Evolutionary conservation across 116 monocot species (phyloP), one percentile per base, ranked within the genome.

Genomic region (Phalaenopsis hybrid): DNA sequence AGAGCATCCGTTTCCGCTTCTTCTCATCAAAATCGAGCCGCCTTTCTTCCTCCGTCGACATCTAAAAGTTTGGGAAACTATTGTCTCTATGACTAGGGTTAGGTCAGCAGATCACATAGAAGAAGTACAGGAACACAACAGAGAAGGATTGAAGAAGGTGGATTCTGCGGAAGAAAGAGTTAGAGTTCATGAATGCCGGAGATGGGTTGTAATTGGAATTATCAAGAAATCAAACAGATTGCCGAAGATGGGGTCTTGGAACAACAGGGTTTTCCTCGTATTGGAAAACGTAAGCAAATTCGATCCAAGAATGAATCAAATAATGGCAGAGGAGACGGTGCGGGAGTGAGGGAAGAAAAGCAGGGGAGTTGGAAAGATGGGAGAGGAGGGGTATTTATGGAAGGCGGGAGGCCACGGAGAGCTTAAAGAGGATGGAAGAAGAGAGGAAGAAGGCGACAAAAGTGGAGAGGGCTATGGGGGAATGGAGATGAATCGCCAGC

Each of bases 141-240:
- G 91, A 91, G 88, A 85, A 87, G 31, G 91, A 91, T 49, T 91
- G 91, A 75, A 90, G 85, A 79, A 88, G 81, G 44, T 85, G 85
- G 59, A 87, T 45, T n/a, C 87, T 25, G 20, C 25, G 25, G 25
- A 65, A 65, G 63, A n/a, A 61, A 12, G 63, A 65, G 20, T 65
- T 65, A 25, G 63, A 23, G 25, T 65, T 65, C 63, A 21, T 65
- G 63, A 65, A 65, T 65, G 25, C n/a, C 63, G 21, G 2, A 5
- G 25, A 65, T 0, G 63, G 25, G n/a, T 21, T 65, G 25, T 65
- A 6, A 65, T 3, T 65, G 63, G 25, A 65, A n/a, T 25, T 65
- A 5, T n/a, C 21, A 65, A 65, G 21, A 4, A 8, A 65, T 20
- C 20, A 21, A 10, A 65, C 63, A n/a, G 25, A 65, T 5, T 25